Percentiles rank a stretch among this genome's conserved stretches.
phyloP scores from a whole-genome alignment of 768 basidiomycete species.

The Lentinus tigrinus region DNA sequence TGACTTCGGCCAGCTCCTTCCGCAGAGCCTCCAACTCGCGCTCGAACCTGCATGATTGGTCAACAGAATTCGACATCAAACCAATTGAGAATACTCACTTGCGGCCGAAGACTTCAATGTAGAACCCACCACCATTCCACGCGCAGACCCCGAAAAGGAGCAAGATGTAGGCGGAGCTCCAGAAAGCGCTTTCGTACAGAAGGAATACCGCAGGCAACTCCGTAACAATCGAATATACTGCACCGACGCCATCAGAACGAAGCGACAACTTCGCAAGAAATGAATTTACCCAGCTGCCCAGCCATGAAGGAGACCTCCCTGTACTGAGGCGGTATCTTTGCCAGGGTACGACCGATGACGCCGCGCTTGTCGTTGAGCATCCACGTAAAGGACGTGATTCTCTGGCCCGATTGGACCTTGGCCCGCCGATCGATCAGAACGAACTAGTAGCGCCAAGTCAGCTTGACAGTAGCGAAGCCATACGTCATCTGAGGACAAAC shows the following conservation, averaged over 20 bases:
- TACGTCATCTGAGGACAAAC: constrained; percentile 31
- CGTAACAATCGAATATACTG: constrained; percentile 83
- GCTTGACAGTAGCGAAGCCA: neutral
- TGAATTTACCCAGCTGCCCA: constrained; percentile 71
- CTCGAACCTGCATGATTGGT: constrained; percentile 65
- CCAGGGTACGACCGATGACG: constrained; percentile 71
- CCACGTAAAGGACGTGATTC: constrained; percentile 87
- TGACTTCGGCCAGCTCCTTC: constrained; percentile 81
- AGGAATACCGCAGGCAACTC: constrained; percentile 83
- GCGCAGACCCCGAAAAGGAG: constrained; percentile 82
- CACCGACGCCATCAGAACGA: constrained; percentile 1
- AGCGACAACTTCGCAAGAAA: neutral
- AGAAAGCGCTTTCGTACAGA: constrained; percentile 75
- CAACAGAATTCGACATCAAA: neutral
- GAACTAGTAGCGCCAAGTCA: constrained; percentile 47
- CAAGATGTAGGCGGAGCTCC: constrained; percentile 78
- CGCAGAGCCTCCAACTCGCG: constrained; percentile 87
- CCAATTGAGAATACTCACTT: constrained; percentile 60
- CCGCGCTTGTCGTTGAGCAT: constrained; percentile 88
- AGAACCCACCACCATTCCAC: constrained; percentile 96
- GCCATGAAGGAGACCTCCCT: constrained; percentile 77
- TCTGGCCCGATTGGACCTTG: constrained; percentile 89
- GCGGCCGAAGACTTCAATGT: constrained; percentile 95
- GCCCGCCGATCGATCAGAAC: constrained; percentile 83
- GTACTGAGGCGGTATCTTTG: constrained; percentile 55